A percentile compares a stretch with the other conserved stretches of the same genome.
Conservation (phyloP, 2,329 filamentous ascomycete genomes). For the Teratosphaeria destructans region DNA sequence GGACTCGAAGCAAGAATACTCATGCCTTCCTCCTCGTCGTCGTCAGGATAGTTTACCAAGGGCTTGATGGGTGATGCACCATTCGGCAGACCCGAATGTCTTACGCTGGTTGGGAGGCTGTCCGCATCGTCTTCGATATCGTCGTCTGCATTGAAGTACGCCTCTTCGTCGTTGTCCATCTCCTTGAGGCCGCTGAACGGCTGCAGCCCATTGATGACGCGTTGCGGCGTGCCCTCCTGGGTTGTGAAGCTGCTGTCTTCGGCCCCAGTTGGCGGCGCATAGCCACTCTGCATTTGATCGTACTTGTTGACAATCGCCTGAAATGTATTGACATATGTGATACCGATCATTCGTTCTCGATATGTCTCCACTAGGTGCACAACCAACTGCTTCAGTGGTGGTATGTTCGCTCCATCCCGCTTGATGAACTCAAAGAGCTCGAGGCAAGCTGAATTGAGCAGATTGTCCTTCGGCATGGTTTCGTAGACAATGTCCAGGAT, state of each 20-base stretch:
- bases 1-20: constrained; percentile 43
- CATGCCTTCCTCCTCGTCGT: constrained; percentile 57
- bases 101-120: constrained; percentile 21
- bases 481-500: constrained; percentile 75
- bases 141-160: constrained; percentile 87
- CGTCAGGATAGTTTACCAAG: constrained; percentile 87
- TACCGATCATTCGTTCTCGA: constrained; percentile 61
- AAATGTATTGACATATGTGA: constrained; percentile 82
- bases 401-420: constrained; percentile 43
- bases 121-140: constrained; percentile 54
- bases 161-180: constrained; percentile 75
- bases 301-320: constrained; percentile 63
- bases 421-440: constrained; percentile 90
- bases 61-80: constrained; percentile 58
- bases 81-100: constrained; percentile 40
- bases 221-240: constrained; percentile 45
- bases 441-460: constrained; percentile 85
- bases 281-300: constrained; percentile 58
- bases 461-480: constrained; percentile 83
- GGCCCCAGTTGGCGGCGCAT: constrained; percentile 17
- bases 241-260: constrained; percentile 57
- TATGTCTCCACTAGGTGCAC: constrained; percentile 77
- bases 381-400: constrained; percentile 60
- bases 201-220: constrained; percentile 45
- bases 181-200: constrained; percentile 63